Percentiles rank a stretch among this genome's conserved stretches.
Conservation (phyloP, 2,329 filamentous ascomycete genomes). For the Penicillium sp. region DNA sequence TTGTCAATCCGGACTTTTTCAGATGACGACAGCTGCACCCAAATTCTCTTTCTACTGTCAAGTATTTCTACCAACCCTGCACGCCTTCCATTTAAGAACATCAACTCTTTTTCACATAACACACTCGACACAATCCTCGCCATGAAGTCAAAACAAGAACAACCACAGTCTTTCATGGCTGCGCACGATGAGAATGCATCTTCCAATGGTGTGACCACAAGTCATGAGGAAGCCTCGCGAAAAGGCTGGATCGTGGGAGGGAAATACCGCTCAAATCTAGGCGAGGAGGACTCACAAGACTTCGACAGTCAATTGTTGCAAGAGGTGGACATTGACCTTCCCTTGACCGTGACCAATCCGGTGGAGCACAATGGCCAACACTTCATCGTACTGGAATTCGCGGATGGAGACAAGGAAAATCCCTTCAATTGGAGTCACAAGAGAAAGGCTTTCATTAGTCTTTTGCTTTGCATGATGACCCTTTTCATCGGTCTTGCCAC, state of each 20-base stretch:
- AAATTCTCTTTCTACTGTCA: slow-evolving; percentile 4
- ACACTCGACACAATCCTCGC: background rate
- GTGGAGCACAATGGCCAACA: slow-evolving; percentile 41
- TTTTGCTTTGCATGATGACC: slow-evolving; percentile 48
- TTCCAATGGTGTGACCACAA: slow-evolving; percentile 1
- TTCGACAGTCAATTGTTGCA: slow-evolving; percentile 18
- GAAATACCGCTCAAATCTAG: slow-evolving; percentile 21
- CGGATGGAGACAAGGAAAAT: slow-evolving; percentile 44
- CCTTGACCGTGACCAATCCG: slow-evolving; percentile 43
- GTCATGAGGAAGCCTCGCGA: slow-evolving; percentile 7
- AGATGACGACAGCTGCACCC: slow-evolving; percentile 12
- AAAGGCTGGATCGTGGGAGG: slow-evolving; percentile 23
- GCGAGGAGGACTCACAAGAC: slow-evolving; percentile 15
- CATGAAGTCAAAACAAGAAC: slow-evolving; percentile 21
- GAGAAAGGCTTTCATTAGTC: slow-evolving; percentile 43
- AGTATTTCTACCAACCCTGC: background rate
- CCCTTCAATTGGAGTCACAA: slow-evolving; percentile 48
- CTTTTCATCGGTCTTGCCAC: slow-evolving; percentile 52
- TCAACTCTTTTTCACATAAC: background rate
- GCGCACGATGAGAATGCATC: slow-evolving; percentile 22
- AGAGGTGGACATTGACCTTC: slow-evolving; percentile 46
- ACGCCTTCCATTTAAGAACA: background rate
- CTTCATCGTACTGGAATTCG: slow-evolving; percentile 44
- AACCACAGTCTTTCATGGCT: slow-evolving; percentile 17
- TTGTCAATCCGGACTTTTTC: slow-evolving; percentile 13